Percentiles rank a stretch among this genome's conserved stretches.
Evolutionary conservation across 139 green algal genomes (phyloP).

Genomic region (Desmodesmus armatus): DNA sequence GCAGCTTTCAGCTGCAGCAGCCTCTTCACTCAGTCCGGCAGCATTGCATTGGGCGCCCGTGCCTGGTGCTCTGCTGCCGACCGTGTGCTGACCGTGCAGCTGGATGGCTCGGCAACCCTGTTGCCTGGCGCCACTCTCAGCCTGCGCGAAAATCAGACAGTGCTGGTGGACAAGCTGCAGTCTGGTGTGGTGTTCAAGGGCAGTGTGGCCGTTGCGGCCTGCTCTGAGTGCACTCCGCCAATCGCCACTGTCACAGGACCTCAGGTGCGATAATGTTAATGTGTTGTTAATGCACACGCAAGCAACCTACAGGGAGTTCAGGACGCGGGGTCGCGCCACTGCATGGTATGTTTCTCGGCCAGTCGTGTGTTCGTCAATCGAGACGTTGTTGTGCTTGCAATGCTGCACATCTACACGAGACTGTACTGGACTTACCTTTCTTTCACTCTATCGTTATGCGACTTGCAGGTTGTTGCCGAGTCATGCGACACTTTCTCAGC

Average conservation of each 20-base stretch:
- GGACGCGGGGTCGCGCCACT: neutral
- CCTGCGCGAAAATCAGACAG: neutral
- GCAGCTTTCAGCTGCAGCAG: neutral
- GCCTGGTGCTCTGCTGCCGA: neutral
- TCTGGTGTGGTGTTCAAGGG: neutral
- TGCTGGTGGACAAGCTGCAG: neutral
- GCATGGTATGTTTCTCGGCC: neutral
- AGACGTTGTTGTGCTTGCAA: neutral
- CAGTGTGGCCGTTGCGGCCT: neutral
- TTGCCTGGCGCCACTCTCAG: neutral
- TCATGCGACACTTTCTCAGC: neutral
- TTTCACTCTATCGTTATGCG: neutral
- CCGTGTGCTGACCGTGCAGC: neutral
- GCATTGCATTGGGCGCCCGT: neutral
- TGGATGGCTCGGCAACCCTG: neutral
- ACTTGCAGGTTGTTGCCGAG: conserved; percentile 19
- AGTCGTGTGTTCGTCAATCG: neutral
- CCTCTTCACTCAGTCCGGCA: neutral
- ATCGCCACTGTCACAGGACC: conserved; percentile 8
- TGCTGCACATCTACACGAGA: neutral
- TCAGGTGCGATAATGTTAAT: neutral
- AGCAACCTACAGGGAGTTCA: neutral
- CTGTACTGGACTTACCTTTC: neutral
- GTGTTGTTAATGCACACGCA: neutral
- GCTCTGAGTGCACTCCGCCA: neutral